These are phyloP conservation scores for Pseudopithomyces maydicus DNA, from an alignment of 2,329 filamentous ascomycete genomes.

Conservation along the genomic window DNA sequence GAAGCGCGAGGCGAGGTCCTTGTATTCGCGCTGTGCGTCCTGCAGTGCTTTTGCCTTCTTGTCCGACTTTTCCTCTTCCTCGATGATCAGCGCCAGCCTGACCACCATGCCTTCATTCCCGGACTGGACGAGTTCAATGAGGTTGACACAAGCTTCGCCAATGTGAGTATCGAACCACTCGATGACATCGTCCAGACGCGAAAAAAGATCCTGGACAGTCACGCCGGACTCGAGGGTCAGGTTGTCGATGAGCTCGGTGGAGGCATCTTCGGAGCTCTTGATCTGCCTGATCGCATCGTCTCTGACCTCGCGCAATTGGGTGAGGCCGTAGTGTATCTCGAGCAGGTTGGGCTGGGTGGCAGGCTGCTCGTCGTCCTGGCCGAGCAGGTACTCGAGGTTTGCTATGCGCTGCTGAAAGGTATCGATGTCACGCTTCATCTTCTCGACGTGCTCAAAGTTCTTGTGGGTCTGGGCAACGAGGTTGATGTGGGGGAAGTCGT, in stretches of 20 bases:
- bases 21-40: slow-evolving; percentile 93
- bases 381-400: slow-evolving; percentile 77
- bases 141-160: slow-evolving; percentile 82
- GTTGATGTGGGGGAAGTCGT: slow-evolving; percentile 93
- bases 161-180: slow-evolving; percentile 97
- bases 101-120: slow-evolving; percentile 91
- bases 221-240: slow-evolving; percentile 65
- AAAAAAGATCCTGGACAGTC: slow-evolving; percentile 89
- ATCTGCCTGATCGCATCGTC: slow-evolving; percentile 98
- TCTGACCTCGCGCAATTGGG: slow-evolving; percentile 87
- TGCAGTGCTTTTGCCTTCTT: slow-evolving; percentile 88
- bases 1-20: slow-evolving; percentile 90
- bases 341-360: slow-evolving; percentile 93
- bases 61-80: slow-evolving; percentile 96
- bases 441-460: slow-evolving; percentile 92
- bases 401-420: slow-evolving; percentile 80
- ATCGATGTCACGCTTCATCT: slow-evolving; percentile 90
- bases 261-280: slow-evolving; percentile 78
- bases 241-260: slow-evolving; percentile 89
- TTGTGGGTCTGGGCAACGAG: slow-evolving; percentile 91
- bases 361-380: slow-evolving; percentile 80
- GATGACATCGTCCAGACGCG: slow-evolving; percentile 81
- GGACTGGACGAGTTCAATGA: slow-evolving; percentile 83
- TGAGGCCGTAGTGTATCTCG: slow-evolving; percentile 88
- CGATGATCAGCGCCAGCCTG: slow-evolving; percentile 86